Conservation (phyloP, 345 rosid species). For the Populus ilicifolia region DNA sequence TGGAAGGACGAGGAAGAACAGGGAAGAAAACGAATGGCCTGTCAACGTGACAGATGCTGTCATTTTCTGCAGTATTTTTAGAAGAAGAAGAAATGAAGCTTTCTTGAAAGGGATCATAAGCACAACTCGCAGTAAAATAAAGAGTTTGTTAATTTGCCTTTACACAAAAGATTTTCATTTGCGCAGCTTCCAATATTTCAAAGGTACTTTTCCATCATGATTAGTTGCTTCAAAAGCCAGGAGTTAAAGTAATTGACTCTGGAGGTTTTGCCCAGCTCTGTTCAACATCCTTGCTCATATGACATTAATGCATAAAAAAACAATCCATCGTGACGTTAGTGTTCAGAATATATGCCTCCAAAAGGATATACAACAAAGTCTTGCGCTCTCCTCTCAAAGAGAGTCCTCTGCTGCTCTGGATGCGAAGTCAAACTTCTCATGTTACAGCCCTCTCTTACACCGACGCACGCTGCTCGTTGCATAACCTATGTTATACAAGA, state of each 20-base stretch:
- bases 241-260: background rate
- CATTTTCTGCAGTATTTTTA: conserved; percentile 16
- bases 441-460: too few species aligned
- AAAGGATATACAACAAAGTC: too few species aligned
- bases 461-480: too few species aligned
- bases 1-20: conserved; percentile 23
- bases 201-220: background rate
- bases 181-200: background rate
- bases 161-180: background rate
- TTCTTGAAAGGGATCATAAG: background rate
- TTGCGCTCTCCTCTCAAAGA: too few species aligned
- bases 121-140: background rate
- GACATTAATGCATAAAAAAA: too few species aligned
- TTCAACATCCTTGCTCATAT: too few species aligned
- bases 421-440: too few species aligned
- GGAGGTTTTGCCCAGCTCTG: background rate
- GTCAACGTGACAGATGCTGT: conserved; percentile 11
- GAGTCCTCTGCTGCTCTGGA: too few species aligned
- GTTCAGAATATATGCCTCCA: too few species aligned
- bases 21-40: conserved; percentile 3
- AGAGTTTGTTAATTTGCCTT: background rate
- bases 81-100: background rate
- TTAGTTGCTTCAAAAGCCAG: too few species aligned
- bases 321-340: too few species aligned
- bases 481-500: too few species aligned